A percentile compares a stretch with the other conserved stretches of the same genome.
Conservation (phyloP, 2,329 filamentous ascomycete genomes). For the Gaeumannomyces sp. region DNA sequence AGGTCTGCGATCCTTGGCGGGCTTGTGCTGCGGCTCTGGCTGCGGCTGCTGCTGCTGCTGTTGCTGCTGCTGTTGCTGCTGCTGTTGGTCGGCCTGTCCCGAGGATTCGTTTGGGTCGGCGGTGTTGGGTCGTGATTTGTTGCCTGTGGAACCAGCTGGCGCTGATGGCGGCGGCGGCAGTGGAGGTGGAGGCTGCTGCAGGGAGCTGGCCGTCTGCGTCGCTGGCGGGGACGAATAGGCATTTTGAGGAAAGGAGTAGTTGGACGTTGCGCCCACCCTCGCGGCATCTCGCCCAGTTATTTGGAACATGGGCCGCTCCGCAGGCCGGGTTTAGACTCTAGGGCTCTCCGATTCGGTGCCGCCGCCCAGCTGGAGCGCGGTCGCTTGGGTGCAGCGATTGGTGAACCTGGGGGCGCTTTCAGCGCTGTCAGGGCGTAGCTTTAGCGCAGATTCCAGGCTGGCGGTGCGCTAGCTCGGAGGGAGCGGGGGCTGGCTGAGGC, state of each 20-base stretch:
- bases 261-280: neutral
- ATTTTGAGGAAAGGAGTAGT: slow-evolving; percentile 3
- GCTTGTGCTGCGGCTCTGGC: slow-evolving; percentile 30
- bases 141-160: neutral
- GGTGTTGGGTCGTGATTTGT: neutral
- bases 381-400: neutral
- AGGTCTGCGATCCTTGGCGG: slow-evolving; percentile 42
- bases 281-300: neutral
- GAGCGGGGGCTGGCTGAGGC: neutral
- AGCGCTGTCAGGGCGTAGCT: neutral
- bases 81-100: slow-evolving; percentile 9
- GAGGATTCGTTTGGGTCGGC: neutral
- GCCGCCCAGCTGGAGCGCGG: too few relatives aligned
- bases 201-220: neutral
- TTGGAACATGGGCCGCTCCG: neutral
- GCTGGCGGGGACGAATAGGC: slow-evolving; percentile 1
- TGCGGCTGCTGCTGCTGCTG: slow-evolving; percentile 17
- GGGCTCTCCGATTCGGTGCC: too few relatives aligned
- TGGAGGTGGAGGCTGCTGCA: neutral
- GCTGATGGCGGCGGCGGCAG: neutral
- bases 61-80: slow-evolving; percentile 17
- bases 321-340: too few relatives aligned
- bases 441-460: neutral
- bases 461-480: too few relatives aligned
- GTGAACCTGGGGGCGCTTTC: neutral